Base-by-base conservation (phyloP, 805 yeast genomes). In the Alloascoidea africana region DNA sequence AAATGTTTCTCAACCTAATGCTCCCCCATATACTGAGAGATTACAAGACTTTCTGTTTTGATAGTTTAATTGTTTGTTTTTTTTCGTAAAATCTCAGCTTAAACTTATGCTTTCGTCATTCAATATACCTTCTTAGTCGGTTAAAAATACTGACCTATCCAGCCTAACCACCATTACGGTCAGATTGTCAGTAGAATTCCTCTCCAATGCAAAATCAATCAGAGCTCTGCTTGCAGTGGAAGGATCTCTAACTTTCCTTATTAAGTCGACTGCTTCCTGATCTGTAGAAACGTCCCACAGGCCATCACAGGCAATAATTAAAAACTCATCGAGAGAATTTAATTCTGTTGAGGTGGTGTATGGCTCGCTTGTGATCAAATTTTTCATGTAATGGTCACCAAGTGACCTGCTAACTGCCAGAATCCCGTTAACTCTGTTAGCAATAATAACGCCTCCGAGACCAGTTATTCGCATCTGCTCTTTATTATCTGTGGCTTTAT, bases 271-370 rank as follows among this genome's bases (percentile, higher is more conserved):
- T 0, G 97, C 97, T 39, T 72, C 70, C 44, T 73, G 80, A 53
- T 91, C 98, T 5, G 76, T 66, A 37, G 87, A 68, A 3, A 89
- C 96, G 55, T 89, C 98, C 97, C 97, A 89, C 6, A 89, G 60
- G 0, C 98, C 98, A 56, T 89, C 98, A 55, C 97, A 91, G 0
- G 96, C 97, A 41, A 89, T 60, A 36, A 89, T 86, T 50, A 89
- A 55, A 51, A 83, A 84, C 46, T 80, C 80, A 54, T 87, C 96
- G 6, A 60, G 63, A 1, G 56, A 56, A 16, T 66, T 66, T 18
- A 91, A 63, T 49, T 76, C 85, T 1, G 94, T 85, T 35, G 85
- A 73, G 0, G 97, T 84, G 0, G 98, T 89, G 52, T 79, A 89
- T 1, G 98, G 98, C 39, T 76, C 73, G 0, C 96, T 95, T 19